Base-by-base conservation (phyloP, 2,329 filamentous ascomycete genomes). In the Colletotrichum sp. region DNA sequence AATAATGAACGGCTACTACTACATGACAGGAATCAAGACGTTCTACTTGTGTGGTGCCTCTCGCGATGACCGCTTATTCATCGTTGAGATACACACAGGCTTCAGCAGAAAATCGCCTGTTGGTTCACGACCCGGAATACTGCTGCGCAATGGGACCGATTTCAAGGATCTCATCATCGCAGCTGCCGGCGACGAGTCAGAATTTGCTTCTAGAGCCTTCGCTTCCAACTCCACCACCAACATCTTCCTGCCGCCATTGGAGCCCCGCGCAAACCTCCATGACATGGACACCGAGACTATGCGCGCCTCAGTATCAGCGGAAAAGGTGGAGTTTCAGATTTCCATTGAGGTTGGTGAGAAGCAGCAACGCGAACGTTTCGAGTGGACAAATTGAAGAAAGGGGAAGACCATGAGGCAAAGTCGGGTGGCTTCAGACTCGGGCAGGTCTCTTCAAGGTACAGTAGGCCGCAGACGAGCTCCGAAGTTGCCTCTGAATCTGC, bases 401-500 rank as follows among this genome's bases (percentile, higher is more conserved):
- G 44, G 44, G 44, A 52, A 21, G 59, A 34, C 12, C 0, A 63
- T 13, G 59, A 63, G 59, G 59, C 59, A n/a, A 63, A 34, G 60
- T 36, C 60, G 16, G 30, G 10, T 30, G 60, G 60, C 26, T 63
- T 63, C 18, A 63, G 60, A 24, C 60, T 63, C 6, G n/a, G 0
- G 44, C 44, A 49, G 0, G 6, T 49, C 18, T 21, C n/a, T 3
- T 0, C 0, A 49, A 49, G n/a, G 2, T 1, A 21, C 1, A 0
- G 10, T 21, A 13, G 10, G 18, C n/a, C 10, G n/a, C 3, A 16
- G 6, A 49, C 1, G n/a, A 49, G 44, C 44, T 52, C 44, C 6
- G n/a, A 5, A 21, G n/a, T 1, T 52, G 44, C 44, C 3, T 52
- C 44, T 21, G n/a, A 21, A 5, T 52, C 6, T 21, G n/a, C 0